Percentiles rank a stretch among this genome's conserved stretches.
phyloP scores from a whole-genome alignment of 495 filamentous ascomycete genomes.

The Neohortaea acidophila region DNA sequence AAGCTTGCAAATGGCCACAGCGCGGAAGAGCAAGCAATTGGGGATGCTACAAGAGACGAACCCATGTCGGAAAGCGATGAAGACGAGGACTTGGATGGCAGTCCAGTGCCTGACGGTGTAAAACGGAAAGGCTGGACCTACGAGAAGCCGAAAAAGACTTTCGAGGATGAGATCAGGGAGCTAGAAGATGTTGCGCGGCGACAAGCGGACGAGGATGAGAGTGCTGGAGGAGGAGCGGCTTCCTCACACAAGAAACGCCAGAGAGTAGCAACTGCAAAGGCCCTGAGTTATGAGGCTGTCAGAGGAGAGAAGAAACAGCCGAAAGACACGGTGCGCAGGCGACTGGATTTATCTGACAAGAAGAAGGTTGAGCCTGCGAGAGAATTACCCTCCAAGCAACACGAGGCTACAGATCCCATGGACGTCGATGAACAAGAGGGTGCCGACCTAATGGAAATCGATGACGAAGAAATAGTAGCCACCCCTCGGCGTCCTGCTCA shows the following conservation, averaged over 20 bases:
- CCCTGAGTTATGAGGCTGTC: background rate
- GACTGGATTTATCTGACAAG: background rate
- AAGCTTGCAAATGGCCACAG: no score
- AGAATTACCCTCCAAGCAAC: background rate
- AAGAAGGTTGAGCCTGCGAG: background rate
- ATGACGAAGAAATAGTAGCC: background rate
- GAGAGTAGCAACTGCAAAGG: background rate
- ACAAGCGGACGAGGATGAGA: background rate
- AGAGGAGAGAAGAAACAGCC: background rate
- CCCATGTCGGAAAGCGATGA: background rate
- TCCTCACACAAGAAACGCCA: background rate
- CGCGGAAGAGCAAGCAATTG: background rate
- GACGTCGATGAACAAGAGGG: background rate
- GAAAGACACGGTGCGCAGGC: background rate
- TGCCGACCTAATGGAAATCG: no score
- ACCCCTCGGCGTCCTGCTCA: no score
- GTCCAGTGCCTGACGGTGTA: no score
- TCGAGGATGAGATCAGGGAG: conserved; percentile 17
- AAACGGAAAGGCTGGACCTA: no score
- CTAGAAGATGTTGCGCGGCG: conserved; percentile 6
- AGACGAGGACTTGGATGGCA: no score
- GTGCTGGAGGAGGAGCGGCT: background rate
- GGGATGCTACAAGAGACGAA: background rate
- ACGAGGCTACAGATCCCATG: background rate
- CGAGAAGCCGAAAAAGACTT: conserved; percentile 6